phyloP scores from a whole-genome alignment of 192 early-diverging fungal species.

The Geosiphon pyriformis region DNA sequence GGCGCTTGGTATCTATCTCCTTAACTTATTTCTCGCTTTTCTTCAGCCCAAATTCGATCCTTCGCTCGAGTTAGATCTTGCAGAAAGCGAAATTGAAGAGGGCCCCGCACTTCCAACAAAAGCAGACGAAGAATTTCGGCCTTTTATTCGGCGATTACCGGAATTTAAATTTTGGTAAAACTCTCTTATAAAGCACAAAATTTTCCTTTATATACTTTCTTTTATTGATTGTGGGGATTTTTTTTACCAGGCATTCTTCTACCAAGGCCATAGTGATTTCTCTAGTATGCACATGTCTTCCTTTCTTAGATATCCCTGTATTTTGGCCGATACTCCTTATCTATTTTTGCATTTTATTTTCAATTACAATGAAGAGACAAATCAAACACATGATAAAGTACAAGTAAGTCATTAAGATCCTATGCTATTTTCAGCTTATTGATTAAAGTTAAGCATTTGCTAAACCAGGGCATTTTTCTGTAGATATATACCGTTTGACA shows the following conservation, averaged over 20 bases:
- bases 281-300: slow-evolving; percentile 80
- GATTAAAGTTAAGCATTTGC: neutral
- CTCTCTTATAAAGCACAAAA: no score
- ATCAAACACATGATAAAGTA: slow-evolving; percentile 98
- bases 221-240: neutral
- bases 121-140: slow-evolving; percentile 91
- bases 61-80: slow-evolving; percentile 65
- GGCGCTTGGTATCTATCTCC: slow-evolving; percentile 81
- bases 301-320: slow-evolving; percentile 92
- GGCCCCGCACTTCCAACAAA: slow-evolving; percentile 71
- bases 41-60: slow-evolving; percentile 96
- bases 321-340: slow-evolving; percentile 98
- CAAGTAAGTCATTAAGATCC: slow-evolving; percentile 30
- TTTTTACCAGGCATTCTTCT: slow-evolving; percentile 60
- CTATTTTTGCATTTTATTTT: slow-evolving; percentile 92
- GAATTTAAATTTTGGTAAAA: slow-evolving; percentile 98
- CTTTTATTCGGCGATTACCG: slow-evolving; percentile 93
- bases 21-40: slow-evolving; percentile 94
- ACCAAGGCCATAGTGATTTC: slow-evolving; percentile 79
- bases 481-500: slow-evolving; percentile 79
- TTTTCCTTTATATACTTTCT: neutral
- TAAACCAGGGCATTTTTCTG: neutral
- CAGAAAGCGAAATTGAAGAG: slow-evolving; percentile 58
- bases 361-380: slow-evolving; percentile 94
- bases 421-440: neutral